Base-by-base conservation (phyloP, 352 stramenopile genomes). In the Globisporangium cylindrosporum region DNA sequence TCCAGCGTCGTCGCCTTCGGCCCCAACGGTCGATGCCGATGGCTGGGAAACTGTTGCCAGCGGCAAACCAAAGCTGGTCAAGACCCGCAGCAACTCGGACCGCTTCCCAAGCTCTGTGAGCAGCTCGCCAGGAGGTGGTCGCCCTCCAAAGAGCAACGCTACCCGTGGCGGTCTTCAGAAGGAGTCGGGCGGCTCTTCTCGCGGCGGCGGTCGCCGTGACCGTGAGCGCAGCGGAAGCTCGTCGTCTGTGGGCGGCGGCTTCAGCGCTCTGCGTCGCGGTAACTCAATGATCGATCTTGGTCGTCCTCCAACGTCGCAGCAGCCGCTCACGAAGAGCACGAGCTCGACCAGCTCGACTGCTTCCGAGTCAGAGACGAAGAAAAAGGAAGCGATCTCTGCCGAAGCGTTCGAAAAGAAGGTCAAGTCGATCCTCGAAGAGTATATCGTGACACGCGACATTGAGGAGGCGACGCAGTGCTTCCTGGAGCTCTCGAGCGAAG, bases 361-460 rank as follows among this genome's bases (percentile, higher is more conserved):
- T 36, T 69, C 64, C 10, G 62, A 60, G 12, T 10, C 62, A 7
- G 27, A 46, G 29, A 55, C 43, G 22, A 67, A 53, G 38, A 62
- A 43, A 34, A 60, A 55, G 54, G 49, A 51, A 22, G 0, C 64
- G n/a, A 61, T 91, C 38, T 80, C 81, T 0, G 73, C 81, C 4
- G 83, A 86, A 3, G 80, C 66, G 3, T 89, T 93, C 48, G 84
- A 89, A 63, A 98, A 97, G 74, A 88, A 97, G 73, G 73, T 86
- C 36, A 93, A 92, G 71, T 77, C 90, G 22, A 92, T 91, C 64
- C 69, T 98, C 10, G 75, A 92, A 6, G 84, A 96, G 69, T 97
- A 87, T 67, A 95, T 96, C 66, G 83, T 88, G 64, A 74, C 86
- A 51, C 82, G 95, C 43, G 91, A 98, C 69, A 59, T 93, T 25